Conservation (phyloP, 257 asterid species). For the Solanum ahanhuiri region DNA sequence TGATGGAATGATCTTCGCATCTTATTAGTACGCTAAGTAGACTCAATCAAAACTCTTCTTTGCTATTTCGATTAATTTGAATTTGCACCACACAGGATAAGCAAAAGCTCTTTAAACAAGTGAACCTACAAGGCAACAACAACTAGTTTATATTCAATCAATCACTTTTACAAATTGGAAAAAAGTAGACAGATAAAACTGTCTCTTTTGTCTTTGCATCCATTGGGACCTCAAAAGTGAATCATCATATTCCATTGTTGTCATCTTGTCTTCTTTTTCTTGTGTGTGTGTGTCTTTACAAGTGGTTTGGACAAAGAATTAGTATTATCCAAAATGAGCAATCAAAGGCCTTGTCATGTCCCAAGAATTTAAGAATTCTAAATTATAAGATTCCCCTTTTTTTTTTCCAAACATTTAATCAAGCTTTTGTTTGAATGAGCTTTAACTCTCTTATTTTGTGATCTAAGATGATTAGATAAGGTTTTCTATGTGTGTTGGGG, state of each 20-base stretch:
- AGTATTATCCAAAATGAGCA: background rate
- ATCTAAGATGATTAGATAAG: background rate
- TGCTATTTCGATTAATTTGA: background rate
- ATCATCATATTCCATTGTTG: background rate
- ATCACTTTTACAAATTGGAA: background rate
- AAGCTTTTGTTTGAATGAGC: background rate
- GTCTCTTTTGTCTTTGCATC: background rate
- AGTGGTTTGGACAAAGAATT: background rate
- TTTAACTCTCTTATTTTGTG: background rate
- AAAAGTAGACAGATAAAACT: background rate
- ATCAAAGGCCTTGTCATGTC: background rate
- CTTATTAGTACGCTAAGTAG: background rate
- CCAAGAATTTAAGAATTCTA: background rate
- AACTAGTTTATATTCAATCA: background rate
- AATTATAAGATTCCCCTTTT: background rate
- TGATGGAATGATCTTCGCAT: background rate
- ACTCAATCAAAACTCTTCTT: background rate
- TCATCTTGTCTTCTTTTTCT: background rate
- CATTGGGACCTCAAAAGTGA: background rate
- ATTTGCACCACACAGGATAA: background rate
- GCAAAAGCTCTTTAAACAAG: background rate
- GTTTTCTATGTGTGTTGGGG: background rate
- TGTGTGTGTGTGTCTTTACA: background rate
- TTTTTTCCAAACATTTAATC: background rate
- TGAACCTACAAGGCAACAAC: background rate